phyloP scores from a whole-genome alignment of 139 green algal genomes.

The Dunaliella primolecta region DNA sequence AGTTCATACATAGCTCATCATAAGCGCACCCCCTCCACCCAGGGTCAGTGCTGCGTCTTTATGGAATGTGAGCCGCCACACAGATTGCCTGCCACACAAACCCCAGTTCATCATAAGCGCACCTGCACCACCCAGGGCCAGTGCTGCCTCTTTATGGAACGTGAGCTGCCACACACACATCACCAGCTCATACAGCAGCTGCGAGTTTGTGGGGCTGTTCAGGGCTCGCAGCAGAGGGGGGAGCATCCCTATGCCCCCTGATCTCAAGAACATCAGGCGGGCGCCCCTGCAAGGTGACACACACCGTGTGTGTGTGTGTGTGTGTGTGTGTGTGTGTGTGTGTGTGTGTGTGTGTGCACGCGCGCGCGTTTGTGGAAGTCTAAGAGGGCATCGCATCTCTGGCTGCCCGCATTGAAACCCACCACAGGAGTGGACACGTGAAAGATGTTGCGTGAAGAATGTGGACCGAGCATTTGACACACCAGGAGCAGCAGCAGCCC shows the following conservation, averaged over 20 bases:
- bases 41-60: not conserved
- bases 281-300: slow-evolving; percentile 13
- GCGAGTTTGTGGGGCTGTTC: slow-evolving; percentile 59
- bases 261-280: slow-evolving; percentile 63
- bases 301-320: too few relatives aligned
- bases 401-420: too few relatives aligned
- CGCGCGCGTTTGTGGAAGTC: too few relatives aligned
- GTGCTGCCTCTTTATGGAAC: slow-evolving; percentile 65
- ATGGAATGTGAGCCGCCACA: too few relatives aligned
- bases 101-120: not conserved
- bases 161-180: slow-evolving; percentile 91
- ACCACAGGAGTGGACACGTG: too few relatives aligned
- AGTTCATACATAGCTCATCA: not conserved
- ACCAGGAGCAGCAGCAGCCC: too few relatives aligned
- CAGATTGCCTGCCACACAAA: not conserved
- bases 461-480: too few relatives aligned
- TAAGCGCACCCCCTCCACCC: not conserved
- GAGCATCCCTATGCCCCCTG: slow-evolving; percentile 43
- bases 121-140: slow-evolving; percentile 50
- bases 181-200: slow-evolving; percentile 92
- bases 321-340: too few relatives aligned
- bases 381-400: too few relatives aligned
- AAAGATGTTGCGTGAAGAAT: too few relatives aligned
- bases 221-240: slow-evolving; percentile 59
- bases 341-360: too few relatives aligned